These are phyloP conservation scores for Fomitopsis pulvina DNA, from an alignment of 768 basidiomycete genomes.

Conservation along the genomic window DNA sequence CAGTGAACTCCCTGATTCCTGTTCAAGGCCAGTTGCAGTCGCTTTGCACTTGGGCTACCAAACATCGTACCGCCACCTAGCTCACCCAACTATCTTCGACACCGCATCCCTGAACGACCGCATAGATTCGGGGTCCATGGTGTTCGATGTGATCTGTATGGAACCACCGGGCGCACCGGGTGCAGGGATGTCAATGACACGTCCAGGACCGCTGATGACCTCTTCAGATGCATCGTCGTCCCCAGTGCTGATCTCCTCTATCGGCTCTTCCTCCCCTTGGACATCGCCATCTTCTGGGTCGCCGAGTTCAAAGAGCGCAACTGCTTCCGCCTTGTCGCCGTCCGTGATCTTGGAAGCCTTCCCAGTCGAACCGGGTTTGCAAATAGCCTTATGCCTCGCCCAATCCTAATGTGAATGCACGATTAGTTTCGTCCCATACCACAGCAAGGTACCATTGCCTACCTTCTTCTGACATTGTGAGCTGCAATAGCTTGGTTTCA, in stretches of 20 bases:
- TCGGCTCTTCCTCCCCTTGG: not conserved
- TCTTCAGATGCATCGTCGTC: not conserved
- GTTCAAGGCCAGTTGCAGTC: no score
- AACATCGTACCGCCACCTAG: no score
- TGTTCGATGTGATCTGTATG: not conserved
- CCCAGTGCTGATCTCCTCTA: not conserved
- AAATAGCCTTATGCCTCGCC: conserved; percentile 1
- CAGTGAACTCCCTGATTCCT: no score
- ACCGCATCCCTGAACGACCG: not conserved
- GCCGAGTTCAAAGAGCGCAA: not conserved
- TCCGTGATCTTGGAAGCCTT: not conserved
- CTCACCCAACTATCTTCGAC: not conserved
- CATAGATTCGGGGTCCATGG: not conserved
- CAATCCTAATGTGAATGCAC: not conserved
- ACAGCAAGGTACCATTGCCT: not conserved
- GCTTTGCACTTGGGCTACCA: no score
- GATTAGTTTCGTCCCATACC: not conserved
- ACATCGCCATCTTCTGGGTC: not conserved
- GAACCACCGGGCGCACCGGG: not conserved
- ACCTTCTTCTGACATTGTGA: conserved; percentile 15
- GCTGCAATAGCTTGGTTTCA: conserved; percentile 18
- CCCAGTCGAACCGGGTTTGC: not conserved
- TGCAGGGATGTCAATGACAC: not conserved
- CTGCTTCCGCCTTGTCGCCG: not conserved
- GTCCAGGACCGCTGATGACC: not conserved